These are phyloP conservation scores for Datura wrightii DNA, from an alignment of 257 asterid genomes.

Conservation along the genomic window DNA sequence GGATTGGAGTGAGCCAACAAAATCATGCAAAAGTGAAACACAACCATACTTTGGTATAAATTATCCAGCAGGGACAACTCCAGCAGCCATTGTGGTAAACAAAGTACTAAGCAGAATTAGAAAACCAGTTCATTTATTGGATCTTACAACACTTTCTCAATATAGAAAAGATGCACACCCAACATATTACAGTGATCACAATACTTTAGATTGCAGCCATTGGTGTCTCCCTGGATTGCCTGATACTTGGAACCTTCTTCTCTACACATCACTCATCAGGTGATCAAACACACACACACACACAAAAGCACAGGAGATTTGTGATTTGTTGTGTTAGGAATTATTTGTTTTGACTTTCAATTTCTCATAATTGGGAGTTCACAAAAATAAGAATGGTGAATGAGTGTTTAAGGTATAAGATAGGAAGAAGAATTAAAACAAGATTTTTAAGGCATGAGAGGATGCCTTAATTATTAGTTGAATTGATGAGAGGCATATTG, in stretches of 20 bases:
- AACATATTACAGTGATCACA: slow-evolving; percentile 55
- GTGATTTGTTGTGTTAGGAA: slow-evolving; percentile 9
- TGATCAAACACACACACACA: no score
- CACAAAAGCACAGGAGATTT: no score
- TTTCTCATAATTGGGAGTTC: not conserved
- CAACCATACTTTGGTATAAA: slow-evolving; percentile 61
- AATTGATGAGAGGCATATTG: slow-evolving; percentile 27
- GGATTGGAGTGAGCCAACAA: slow-evolving; percentile 74
- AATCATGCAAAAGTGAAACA: slow-evolving; percentile 67
- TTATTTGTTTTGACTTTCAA: not conserved
- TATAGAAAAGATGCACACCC: slow-evolving; percentile 92
- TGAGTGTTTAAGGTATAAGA: not conserved
- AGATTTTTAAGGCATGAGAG: slow-evolving; percentile 17
- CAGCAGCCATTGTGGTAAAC: slow-evolving; percentile 59
- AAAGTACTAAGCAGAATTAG: slow-evolving; percentile 77
- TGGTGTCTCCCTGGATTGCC: slow-evolving; percentile 99
- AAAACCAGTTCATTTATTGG: slow-evolving; percentile 79
- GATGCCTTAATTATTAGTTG: slow-evolving; percentile 14
- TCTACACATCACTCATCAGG: slow-evolving; percentile 61
- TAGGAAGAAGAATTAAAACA: not conserved
- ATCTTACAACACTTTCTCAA: slow-evolving; percentile 76
- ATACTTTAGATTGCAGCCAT: slow-evolving; percentile 88
- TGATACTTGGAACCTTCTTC: slow-evolving; percentile 87
- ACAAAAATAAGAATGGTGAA: slow-evolving; percentile 1
- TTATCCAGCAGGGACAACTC: slow-evolving; percentile 70